Evolutionary conservation across 2,329 filamentous ascomycete genomes (phyloP).

Genomic region (Hypoxylon sp.): DNA sequence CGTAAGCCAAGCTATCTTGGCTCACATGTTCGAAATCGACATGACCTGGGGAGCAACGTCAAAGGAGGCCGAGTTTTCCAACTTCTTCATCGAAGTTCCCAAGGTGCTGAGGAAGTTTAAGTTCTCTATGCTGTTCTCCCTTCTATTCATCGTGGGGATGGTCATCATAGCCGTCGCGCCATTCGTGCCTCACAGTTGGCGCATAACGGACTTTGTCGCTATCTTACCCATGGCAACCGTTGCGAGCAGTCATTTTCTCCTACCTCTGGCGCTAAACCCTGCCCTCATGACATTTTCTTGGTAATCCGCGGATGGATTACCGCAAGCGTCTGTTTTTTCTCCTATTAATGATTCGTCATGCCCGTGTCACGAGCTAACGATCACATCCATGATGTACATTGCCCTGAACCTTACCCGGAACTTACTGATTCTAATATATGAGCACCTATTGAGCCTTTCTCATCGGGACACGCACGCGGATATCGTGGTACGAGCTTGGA

Average conservation of each 20-base stretch:
- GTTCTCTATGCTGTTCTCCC: slow-evolving; percentile 75
- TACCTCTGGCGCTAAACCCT: slow-evolving; percentile 83
- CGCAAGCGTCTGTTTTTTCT: not conserved
- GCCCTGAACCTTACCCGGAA: not conserved
- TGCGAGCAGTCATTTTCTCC: slow-evolving; percentile 76
- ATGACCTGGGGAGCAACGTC: slow-evolving; percentile 89
- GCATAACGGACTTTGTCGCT: slow-evolving; percentile 79
- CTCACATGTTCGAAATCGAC: slow-evolving; percentile 88
- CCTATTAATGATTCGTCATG: not conserved
- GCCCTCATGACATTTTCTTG: slow-evolving; percentile 85
- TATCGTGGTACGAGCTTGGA: not conserved
- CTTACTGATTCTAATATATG: not conserved
- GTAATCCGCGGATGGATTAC: slow-evolving; percentile 58
- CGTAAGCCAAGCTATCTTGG: slow-evolving; percentile 82
- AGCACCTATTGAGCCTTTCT: not conserved
- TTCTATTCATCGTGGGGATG: slow-evolving; percentile 72
- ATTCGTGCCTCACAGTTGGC: slow-evolving; percentile 76
- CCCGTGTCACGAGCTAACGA: not conserved
- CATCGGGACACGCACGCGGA: not conserved
- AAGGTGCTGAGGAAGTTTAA: slow-evolving; percentile 86
- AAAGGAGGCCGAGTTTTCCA: slow-evolving; percentile 85
- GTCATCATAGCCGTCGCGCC: slow-evolving; percentile 73
- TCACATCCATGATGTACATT: not conserved
- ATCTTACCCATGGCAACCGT: slow-evolving; percentile 83
- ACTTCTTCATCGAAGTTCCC: slow-evolving; percentile 88